Evolutionary conservation across 2,329 filamentous ascomycete genomes (phyloP).

Genomic region (Magnaporthiopsis rhizophila): DNA sequence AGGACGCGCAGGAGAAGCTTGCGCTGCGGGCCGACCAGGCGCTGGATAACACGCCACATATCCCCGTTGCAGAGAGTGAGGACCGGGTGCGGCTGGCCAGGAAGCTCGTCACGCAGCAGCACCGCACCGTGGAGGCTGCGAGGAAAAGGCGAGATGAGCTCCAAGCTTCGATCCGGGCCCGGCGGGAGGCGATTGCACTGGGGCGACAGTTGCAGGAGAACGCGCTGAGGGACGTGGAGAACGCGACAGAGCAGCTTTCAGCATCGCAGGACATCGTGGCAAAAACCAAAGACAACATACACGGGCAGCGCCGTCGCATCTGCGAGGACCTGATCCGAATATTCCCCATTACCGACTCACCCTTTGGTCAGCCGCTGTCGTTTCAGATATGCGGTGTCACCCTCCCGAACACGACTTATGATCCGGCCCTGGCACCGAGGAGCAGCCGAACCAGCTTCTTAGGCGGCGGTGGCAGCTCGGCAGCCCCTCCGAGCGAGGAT

Average conservation of each 20-base stretch:
- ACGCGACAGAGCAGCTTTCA: conserved; percentile 51
- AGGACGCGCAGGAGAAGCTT: conserved; percentile 66
- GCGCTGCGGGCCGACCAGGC: conserved; percentile 68
- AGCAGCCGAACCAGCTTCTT: conserved; percentile 23
- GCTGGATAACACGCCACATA: conserved; percentile 28
- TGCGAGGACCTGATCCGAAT: conserved; percentile 74
- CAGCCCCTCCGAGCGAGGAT: conserved; percentile 50
- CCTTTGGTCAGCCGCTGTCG: conserved; percentile 52
- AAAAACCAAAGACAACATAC: conserved; percentile 57
- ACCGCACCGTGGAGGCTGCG: conserved; percentile 55
- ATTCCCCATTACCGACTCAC: conserved; percentile 67
- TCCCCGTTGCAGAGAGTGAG: conserved; percentile 25
- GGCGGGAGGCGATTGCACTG: conserved; percentile 58
- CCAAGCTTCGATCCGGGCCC: conserved; percentile 53
- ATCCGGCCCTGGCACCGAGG: conserved; percentile 33
- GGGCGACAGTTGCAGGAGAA: conserved; percentile 53
- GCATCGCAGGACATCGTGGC: conserved; percentile 47
- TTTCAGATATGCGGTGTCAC: conserved; percentile 77
- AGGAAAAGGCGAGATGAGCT: conserved; percentile 60
- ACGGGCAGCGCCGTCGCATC: conserved; percentile 79
- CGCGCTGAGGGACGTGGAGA: conserved; percentile 52
- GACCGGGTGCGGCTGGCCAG: conserved; percentile 40
- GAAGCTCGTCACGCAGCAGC: conserved; percentile 54
- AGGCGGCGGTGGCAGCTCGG: conserved; percentile 6
- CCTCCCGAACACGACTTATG: conserved; percentile 74